These are phyloP conservation scores for Pochonia chlamydosporia DNA, from an alignment of 2,329 filamentous ascomycete genomes.

Conservation along the genomic window DNA sequence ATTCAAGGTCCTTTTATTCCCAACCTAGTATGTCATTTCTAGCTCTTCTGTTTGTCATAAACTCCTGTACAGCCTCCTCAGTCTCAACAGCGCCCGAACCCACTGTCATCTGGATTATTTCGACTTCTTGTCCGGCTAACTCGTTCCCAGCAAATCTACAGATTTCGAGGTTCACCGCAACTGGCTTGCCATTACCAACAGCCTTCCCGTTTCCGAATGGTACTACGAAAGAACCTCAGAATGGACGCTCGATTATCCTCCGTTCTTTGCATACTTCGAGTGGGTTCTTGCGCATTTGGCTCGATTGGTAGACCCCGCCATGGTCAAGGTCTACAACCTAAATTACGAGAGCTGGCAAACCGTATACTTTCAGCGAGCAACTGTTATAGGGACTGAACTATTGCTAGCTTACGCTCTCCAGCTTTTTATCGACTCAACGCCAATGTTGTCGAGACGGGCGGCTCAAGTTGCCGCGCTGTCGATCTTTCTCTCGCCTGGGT, in stretches of 20 bases:
- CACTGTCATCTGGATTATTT: no score
- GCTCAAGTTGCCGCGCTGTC: slow-evolving; percentile 85
- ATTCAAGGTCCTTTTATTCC: slow-evolving; percentile 87
- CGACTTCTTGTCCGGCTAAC: neutral
- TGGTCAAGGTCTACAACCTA: slow-evolving; percentile 77
- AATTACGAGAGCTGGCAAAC: slow-evolving; percentile 90
- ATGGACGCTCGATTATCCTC: slow-evolving; percentile 99
- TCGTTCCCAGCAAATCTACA: slow-evolving; percentile 74
- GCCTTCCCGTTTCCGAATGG: slow-evolving; percentile 81
- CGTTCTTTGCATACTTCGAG: slow-evolving; percentile 97
- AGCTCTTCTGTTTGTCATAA: slow-evolving; percentile 1
- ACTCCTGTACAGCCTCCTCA: neutral
- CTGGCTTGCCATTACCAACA: slow-evolving; percentile 95
- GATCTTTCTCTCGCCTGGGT: slow-evolving; percentile 82
- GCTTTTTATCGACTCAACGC: slow-evolving; percentile 69
- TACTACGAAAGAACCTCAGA: slow-evolving; percentile 97
- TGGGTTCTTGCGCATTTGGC: slow-evolving; percentile 83
- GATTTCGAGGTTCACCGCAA: slow-evolving; percentile 99
- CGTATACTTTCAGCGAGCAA: slow-evolving; percentile 85
- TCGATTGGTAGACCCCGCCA: slow-evolving; percentile 67
- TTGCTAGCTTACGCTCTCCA: slow-evolving; percentile 78
- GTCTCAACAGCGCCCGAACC: no score
- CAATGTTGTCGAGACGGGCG: slow-evolving; percentile 59
- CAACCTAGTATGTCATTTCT: slow-evolving; percentile 72
- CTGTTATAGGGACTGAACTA: slow-evolving; percentile 80